Percentiles rank a stretch among this genome's conserved stretches.
Conservation (phyloP, 306 rosid genomes). For the Coriaria nepalensis region DNA sequence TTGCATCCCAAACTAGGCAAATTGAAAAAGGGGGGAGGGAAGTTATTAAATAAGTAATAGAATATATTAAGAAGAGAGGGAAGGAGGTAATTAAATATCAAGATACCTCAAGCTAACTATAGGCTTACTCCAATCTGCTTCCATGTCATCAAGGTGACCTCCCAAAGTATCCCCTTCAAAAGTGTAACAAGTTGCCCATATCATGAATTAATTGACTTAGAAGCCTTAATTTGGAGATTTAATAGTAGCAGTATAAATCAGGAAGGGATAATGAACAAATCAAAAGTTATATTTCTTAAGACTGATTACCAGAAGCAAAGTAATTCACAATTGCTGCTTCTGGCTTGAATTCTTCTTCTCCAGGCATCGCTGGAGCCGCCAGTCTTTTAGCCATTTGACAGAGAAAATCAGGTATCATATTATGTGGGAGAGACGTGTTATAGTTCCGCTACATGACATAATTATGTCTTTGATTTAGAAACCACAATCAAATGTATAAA, state of each 20-base stretch:
- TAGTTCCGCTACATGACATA: constrained; percentile 51
- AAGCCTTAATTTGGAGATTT: not conserved
- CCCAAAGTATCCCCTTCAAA: constrained; percentile 67
- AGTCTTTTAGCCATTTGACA: constrained; percentile 58
- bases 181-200: not conserved
- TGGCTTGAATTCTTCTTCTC: constrained; percentile 66
- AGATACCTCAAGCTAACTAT: constrained; percentile 77
- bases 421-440: constrained; percentile 57
- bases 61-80: not conserved
- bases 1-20: constrained; percentile 77
- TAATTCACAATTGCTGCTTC: constrained; percentile 95
- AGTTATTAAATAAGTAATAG: not conserved
- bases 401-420: constrained; percentile 63
- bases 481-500: not conserved
- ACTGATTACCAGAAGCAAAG: constrained; percentile 53
- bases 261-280: not conserved
- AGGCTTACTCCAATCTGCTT: constrained; percentile 86
- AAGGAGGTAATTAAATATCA: not conserved
- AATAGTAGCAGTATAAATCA: not conserved
- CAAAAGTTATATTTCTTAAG: not conserved
- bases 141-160: constrained; percentile 98
- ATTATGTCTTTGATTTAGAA: constrained; percentile 8
- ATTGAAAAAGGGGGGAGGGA: not conserved
- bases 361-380: constrained; percentile 78
- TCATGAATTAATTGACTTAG: not conserved